phyloP scores from a whole-genome alignment of 306 rosid genomes.

The Sophora flavescens region DNA sequence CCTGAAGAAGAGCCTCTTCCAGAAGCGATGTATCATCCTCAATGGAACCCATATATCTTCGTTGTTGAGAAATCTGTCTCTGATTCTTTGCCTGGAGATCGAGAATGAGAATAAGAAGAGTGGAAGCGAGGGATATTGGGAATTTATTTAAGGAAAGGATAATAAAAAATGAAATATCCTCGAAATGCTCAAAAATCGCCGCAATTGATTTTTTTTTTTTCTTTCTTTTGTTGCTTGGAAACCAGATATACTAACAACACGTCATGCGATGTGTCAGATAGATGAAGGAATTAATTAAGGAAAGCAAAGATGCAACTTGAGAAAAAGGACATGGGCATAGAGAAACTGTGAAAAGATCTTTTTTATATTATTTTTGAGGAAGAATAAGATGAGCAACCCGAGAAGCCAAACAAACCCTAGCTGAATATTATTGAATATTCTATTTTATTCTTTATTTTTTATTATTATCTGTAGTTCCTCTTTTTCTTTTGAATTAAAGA shows the following conservation, averaged over 20 bases:
- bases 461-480: no score
- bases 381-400: background rate
- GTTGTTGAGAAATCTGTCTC: background rate
- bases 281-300: no score
- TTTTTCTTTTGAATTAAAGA: no score
- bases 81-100: no score
- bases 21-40: slow-evolving; percentile 44
- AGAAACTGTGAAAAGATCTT: background rate
- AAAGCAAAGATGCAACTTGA: background rate
- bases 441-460: no score
- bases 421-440: background rate
- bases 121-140: background rate
- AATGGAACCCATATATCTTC: slow-evolving; percentile 55
- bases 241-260: background rate
- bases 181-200: slow-evolving; percentile 35
- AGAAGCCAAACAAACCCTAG: background rate
- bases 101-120: background rate
- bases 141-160: background rate
- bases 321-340: background rate
- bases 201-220: background rate
- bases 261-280: slow-evolving; percentile 8
- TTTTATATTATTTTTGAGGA: background rate
- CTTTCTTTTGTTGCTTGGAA: background rate
- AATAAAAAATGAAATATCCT: slow-evolving; percentile 2
- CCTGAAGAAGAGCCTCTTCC: no score